phyloP scores from a whole-genome alignment of 441 rosid species.

The Sinapis alba region DNA sequence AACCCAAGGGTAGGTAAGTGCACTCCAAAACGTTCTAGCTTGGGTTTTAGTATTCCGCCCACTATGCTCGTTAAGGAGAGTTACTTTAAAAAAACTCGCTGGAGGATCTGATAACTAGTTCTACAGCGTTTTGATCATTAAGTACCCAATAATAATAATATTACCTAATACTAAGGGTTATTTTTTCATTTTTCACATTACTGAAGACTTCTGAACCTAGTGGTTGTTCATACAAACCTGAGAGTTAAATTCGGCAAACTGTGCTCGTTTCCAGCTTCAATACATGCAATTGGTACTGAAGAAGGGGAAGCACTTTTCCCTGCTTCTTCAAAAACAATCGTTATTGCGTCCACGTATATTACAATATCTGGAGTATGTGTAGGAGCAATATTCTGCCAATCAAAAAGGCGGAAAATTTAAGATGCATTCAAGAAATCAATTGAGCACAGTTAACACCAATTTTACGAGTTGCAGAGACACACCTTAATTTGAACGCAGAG shows the following conservation, averaged over 20 bases:
- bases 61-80: conserved; percentile 2
- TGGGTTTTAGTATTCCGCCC: not conserved
- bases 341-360: conserved; percentile 83
- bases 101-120: conserved; percentile 7
- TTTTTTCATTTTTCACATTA: not conserved
- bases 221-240: conserved; percentile 48
- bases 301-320: conserved; percentile 67
- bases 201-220: conserved; percentile 22
- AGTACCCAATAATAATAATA: not conserved
- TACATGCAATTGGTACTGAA: conserved; percentile 85
- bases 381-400: conserved; percentile 83
- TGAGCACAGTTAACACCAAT: conserved; percentile 9
- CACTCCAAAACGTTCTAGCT: conserved; percentile 22
- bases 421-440: conserved; percentile 17
- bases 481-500: conserved; percentile 98
- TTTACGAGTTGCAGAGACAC: not conserved
- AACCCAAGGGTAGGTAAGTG: conserved; percentile 20
- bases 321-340: conserved; percentile 81
- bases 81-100: conserved; percentile 2
- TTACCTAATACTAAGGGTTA: conserved; percentile 11
- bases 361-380: conserved; percentile 68
- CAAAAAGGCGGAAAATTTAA: conserved; percentile 11
- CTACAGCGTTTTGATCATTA: conserved; percentile 9
- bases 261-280: conserved; percentile 87
- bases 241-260: conserved; percentile 85